phyloP scores from a whole-genome alignment of 192 early-diverging fungal species.

The Gamsiella multidivaricata region DNA sequence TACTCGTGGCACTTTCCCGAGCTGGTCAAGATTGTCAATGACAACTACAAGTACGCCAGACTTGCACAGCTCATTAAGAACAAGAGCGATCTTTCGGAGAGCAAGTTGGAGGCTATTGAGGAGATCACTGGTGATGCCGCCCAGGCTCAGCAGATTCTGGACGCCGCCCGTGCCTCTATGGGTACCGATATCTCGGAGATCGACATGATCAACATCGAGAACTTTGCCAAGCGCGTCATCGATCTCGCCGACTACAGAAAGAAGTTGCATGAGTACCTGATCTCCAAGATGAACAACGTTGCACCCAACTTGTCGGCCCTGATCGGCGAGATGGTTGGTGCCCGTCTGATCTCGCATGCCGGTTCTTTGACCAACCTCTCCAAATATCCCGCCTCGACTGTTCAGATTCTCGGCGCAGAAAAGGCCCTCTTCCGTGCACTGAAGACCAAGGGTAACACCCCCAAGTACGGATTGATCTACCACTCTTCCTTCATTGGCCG shows the following conservation, averaged over 20 bases:
- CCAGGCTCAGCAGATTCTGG: conserved; percentile 89
- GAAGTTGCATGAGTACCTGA: conserved; percentile 89
- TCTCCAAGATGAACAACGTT: conserved; percentile 94
- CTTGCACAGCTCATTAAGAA: conserved; percentile 91
- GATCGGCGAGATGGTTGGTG: conserved; percentile 96
- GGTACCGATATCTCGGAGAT: conserved; percentile 97
- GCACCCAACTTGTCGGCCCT: conserved; percentile 96
- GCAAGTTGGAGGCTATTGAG: conserved; percentile 79
- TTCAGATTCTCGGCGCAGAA: conserved; percentile 98
- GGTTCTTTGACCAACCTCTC: conserved; percentile 96
- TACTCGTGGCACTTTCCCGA: conserved; percentile 99
- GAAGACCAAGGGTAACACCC: conserved; percentile 96
- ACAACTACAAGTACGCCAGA: conserved; percentile 92
- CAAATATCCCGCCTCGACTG: conserved; percentile 97
- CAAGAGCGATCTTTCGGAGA: conserved; percentile 87
- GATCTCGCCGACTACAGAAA: conserved; percentile 94
- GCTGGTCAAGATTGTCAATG: conserved; percentile 93
- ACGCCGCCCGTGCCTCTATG: conserved; percentile 96
- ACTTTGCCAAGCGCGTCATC: conserved; percentile 93
- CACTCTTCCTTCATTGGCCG: conserved; percentile 96
- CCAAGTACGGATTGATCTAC: conserved; percentile 98
- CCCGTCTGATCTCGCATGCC: conserved; percentile 96
- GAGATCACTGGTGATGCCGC: conserved; percentile 85
- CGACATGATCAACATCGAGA: conserved; percentile 95
- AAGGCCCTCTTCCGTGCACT: conserved; percentile 98